Conservation (phyloP, 139 green algal species). For the Tetraselmis chui region DNA sequence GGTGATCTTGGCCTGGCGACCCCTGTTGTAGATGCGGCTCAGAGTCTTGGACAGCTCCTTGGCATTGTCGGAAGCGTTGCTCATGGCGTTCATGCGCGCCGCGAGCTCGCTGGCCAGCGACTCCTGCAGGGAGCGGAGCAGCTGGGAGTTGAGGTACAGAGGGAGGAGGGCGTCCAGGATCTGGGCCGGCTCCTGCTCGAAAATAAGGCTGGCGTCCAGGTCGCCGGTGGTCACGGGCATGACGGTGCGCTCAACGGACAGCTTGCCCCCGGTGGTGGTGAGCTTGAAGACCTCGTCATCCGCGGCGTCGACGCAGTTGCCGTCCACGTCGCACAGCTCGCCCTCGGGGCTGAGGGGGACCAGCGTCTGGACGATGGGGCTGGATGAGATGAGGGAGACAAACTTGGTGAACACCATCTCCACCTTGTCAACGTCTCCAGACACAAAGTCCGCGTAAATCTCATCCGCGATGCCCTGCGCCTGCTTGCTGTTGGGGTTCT, state of each 20-base stretch:
- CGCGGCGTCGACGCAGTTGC: slow-evolving; percentile 91
- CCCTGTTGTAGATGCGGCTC: slow-evolving; percentile 85
- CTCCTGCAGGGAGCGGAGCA: slow-evolving; percentile 83
- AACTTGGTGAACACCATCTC: slow-evolving; percentile 98
- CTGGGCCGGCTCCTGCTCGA: slow-evolving; percentile 98
- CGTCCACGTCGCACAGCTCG: slow-evolving; percentile 90
- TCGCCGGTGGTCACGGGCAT: slow-evolving; percentile 28
- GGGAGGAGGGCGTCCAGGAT: slow-evolving; percentile 97
- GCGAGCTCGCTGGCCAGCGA: slow-evolving; percentile 94
- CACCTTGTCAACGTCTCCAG: slow-evolving; percentile 90
- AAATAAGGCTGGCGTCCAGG: slow-evolving; percentile 86
- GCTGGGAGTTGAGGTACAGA: slow-evolving; percentile 94
- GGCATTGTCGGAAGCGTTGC: slow-evolving; percentile 92
- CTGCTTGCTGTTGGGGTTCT: slow-evolving; percentile 89
- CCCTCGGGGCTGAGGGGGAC: slow-evolving; percentile 85
- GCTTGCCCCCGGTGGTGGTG: slow-evolving; percentile 78
- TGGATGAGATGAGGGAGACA: slow-evolving; percentile 87
- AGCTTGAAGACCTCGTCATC: slow-evolving; percentile 98
- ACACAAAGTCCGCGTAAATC: slow-evolving; percentile 95
- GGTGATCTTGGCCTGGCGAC: slow-evolving; percentile 83
- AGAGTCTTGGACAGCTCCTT: slow-evolving; percentile 87
- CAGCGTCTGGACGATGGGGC: slow-evolving; percentile 90
- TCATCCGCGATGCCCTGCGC: slow-evolving; percentile 93
- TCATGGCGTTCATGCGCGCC: slow-evolving; percentile 99
- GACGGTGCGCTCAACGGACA: slow-evolving; percentile 68